Conservation (phyloP, 768 basidiomycete species). For the Xerocomellus chrysenteron region DNA sequence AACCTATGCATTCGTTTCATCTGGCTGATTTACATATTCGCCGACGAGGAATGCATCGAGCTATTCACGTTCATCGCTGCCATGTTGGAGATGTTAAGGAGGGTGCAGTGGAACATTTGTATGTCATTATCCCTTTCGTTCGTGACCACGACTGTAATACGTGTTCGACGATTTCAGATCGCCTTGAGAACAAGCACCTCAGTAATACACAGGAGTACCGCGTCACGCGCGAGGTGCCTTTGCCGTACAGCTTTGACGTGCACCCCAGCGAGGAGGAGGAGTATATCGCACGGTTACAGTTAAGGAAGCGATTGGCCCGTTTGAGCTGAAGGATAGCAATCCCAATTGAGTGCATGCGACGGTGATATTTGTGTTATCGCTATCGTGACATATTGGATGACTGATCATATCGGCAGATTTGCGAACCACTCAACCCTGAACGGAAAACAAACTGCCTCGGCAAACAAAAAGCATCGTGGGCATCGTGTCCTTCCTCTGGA, state of each 20-base stretch:
- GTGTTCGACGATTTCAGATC: slow-evolving; percentile 43
- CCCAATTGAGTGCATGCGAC: no score
- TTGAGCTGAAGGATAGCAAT: slow-evolving; percentile 13
- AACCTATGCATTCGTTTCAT: slow-evolving; percentile 77
- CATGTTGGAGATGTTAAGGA: slow-evolving; percentile 71
- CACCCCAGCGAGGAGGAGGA: slow-evolving; percentile 42
- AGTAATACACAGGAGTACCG: slow-evolving; percentile 84
- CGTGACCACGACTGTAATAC: background rate
- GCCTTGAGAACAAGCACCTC: slow-evolving; percentile 87
- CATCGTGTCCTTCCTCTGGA: no score
- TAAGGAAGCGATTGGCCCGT: slow-evolving; percentile 18
- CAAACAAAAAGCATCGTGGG: no score
- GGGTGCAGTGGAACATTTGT: slow-evolving; percentile 95
- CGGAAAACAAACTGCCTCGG: no score
- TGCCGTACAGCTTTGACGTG: slow-evolving; percentile 68
- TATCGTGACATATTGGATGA: no score
- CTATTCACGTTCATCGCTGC: slow-evolving; percentile 67
- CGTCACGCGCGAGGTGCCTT: slow-evolving; percentile 77
- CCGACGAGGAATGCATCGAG: slow-evolving; percentile 43
- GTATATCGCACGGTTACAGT: slow-evolving; percentile 1
- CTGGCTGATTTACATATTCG: slow-evolving; percentile 80
- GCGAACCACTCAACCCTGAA: no score
- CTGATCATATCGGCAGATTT: no score
- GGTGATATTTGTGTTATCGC: no score
- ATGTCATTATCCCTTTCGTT: slow-evolving; percentile 26